Base-by-base conservation (phyloP, 1,284 basidiomycete genomes). In the Boletellus deceptivus region DNA sequence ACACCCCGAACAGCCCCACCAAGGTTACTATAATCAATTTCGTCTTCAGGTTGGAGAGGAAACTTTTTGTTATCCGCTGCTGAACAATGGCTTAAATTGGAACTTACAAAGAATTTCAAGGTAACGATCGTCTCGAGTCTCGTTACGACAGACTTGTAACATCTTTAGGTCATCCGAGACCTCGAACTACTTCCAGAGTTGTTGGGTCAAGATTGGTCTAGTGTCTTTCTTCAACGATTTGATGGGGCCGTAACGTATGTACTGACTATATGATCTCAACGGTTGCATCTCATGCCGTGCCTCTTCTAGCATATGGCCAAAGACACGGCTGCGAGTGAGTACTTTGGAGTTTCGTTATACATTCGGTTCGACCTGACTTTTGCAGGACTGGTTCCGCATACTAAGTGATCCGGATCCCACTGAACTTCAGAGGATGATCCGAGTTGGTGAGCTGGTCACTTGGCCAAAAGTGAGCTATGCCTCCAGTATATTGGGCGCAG, bases 41-140 rank as follows among this genome's bases (percentile, higher is more conserved):
- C 29, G 34, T 22, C 11, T 20, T 18, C 49, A 90, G 89, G 93
- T 3, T 97, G 94, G 94, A 77, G 94, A 65, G 97, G 97, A 31
- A 98, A 98, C 29, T 99, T 97, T 71, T 68, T 98, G 20, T 75
- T 99, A 3, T 93, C 91, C 4, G 93, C 93, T 0, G 84, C 88
- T 8, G 93, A 96, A 69, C 92, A 94, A 61, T 95, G 91, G 82
- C 76, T 97, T 53, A 97, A 98, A 68, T 81, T 96, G 42, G 94
- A 98, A 65, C 74, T 98, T 17, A 91, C 91, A 16, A 98, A 97
- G 76, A 95, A 97, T 67, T 95, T 96, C 77, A 93, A 91, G 72
- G 90, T 77, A 54, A 46, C 65, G 36, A 27, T 17, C 16, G 29
- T 53, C 16, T 13, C 1, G 1, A 39, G 9, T n/a, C 7, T 33